Evolutionary conservation across 768 basidiomycete species (phyloP), one percentile per base, ranked within the genome.

Genomic region (Lactarius sp.): DNA sequence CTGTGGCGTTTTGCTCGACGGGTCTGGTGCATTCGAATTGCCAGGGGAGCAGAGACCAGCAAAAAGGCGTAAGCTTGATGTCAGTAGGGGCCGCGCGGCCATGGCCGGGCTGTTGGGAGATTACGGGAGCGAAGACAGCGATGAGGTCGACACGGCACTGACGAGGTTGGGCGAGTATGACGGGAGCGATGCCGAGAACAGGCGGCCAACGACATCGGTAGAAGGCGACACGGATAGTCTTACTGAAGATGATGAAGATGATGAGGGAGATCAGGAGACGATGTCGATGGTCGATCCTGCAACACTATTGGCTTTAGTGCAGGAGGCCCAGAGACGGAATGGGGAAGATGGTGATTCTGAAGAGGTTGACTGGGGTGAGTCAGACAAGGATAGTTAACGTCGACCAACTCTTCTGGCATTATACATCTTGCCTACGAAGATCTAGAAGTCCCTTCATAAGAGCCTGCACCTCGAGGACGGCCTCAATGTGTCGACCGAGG

Each of bases 361-460:
- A 9, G 75, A 76, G 50, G 78, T 81, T 16, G 83, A 85, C 69
- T 84, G 84, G 75, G 82, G 80, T 36, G 82, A 81, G 33, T 78
- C 77, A 4, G 70, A 71, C 41, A 71, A 69, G 22, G 73, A 75
- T 56, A 51, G 34, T 52, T 67, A 52, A 54, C 39, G 13, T 46
- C 9, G 14, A n/a, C 8, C 9, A 44, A 42, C 22, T 39, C 16
- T 6, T 16, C 39, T 56, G 18, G 41, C 50, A 10, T 74, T 71
- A 92, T 66, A 85, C 77, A 66, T 92, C 90, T 69, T 88, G 85
- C 68, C 89, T 80, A 64, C 86, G 80, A 61, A 93, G 78, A 72
- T 92, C 91, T 51, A 93, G 75, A 59, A 92, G 72, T 9, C 91
- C 91, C 68, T 92, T 92, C 89, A 94, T 92, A 51, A 92, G 78